Evolutionary conservation across 352 stramenopile species (phyloP).

Genomic region (Globisporangium ultimum): DNA sequence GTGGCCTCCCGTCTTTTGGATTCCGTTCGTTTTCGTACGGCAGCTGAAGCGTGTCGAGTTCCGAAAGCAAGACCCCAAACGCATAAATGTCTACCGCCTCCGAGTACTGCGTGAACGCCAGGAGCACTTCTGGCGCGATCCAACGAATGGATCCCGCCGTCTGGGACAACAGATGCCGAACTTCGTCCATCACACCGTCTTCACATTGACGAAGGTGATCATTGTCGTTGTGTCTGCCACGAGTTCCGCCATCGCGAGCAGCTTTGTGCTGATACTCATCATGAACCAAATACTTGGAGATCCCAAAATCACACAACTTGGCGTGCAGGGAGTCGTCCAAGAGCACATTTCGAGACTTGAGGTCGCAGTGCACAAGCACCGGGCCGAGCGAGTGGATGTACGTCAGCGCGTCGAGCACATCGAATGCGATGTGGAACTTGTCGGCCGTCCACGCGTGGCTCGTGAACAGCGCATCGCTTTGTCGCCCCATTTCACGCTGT

Average conservation of each 20-base stretch:
- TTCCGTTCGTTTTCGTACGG: slow-evolving; percentile 17
- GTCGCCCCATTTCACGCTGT: slow-evolving; percentile 1
- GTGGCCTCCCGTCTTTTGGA: slow-evolving; percentile 2
- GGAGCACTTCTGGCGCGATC: slow-evolving; percentile 20
- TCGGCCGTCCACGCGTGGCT: slow-evolving; percentile 23
- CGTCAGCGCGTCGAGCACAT: slow-evolving; percentile 36
- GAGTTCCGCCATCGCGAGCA: not conserved
- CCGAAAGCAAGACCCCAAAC: slow-evolving; percentile 20
- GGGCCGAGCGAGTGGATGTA: slow-evolving; percentile 30
- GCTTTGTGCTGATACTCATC: not conserved
- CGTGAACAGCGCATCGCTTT: not conserved
- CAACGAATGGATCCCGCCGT: slow-evolving; percentile 11
- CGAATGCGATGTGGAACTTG: slow-evolving; percentile 39
- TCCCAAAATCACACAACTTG: slow-evolving; percentile 26
- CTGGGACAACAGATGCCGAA: slow-evolving; percentile 20
- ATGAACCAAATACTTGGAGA: slow-evolving; percentile 18
- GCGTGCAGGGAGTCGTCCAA: slow-evolving; percentile 17
- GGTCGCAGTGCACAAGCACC: slow-evolving; percentile 21
- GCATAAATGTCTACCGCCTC: slow-evolving; percentile 22
- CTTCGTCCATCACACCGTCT: slow-evolving; percentile 14
- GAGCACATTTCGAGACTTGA: slow-evolving; percentile 28
- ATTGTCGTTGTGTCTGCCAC: not conserved
- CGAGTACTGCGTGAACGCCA: slow-evolving; percentile 19
- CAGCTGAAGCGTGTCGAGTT: slow-evolving; percentile 19
- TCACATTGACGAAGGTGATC: not conserved